Base-by-base conservation (phyloP, 2,329 filamentous ascomycete genomes). In the Fusarium sulawesiense region DNA sequence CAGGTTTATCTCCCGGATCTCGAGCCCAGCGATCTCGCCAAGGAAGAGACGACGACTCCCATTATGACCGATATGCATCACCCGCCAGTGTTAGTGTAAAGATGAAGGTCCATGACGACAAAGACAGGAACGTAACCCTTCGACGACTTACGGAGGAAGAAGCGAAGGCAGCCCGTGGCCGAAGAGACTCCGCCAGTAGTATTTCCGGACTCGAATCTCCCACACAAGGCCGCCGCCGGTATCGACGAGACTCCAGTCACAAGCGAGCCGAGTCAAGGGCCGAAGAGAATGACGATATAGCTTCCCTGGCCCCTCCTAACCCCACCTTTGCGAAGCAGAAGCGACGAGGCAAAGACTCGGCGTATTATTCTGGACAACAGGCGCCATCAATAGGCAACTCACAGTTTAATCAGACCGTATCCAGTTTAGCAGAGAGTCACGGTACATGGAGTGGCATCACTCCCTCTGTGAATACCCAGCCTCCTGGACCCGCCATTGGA, bases 61-160 rank as follows among this genome's bases (percentile, higher is more conserved):
- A 78, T 29, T 77, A 82, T 32, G 78, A 82, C 32, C 78, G 79
- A 25, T 82, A 81, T 56, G 80, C 79, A 54, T 80, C 81, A 27
- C 81, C 79, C 8, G 76, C 78, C 7, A 84, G 83, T 71, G 81
- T 88, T 32, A 87, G 86, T 73, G 85, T 90, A 60, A 89, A 87
- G 75, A 79, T 90, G 59, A 87, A 86, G 73, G 82, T 90, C 48
- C 85, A 89, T 68, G 86, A 89, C 68, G 88, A 91, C 71, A 84
- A 83, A 32, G 85, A 88, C 62, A 82, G 86, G 66, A 89, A 89
- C 67, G 84, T 91, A 60, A 91, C 88, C 16, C 79, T 91, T 44
- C 84, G 88, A 40, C 83, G 87, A 37, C 79, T 91, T 25, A 89
- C 89, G 0, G 88, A 89, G 27, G 85, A 88, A 66, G 89, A 91